Evolutionary conservation across 768 basidiomycete species (phyloP), one percentile per base, ranked within the genome.

Genomic region (Tylopilus plumbeoviolaceoides): DNA sequence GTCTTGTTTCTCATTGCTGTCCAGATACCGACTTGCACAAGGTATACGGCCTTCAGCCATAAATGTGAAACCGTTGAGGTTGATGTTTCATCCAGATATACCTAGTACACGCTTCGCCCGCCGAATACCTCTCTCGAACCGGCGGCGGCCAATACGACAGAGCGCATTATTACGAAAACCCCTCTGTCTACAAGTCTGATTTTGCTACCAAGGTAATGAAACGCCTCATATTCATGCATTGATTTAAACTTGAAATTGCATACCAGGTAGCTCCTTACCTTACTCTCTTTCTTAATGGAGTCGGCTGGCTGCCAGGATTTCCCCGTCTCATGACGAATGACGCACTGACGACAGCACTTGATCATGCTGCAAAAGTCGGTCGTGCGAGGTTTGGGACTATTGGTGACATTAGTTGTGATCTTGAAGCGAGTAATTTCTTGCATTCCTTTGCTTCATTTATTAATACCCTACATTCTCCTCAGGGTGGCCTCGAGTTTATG

Each of bases 401-500:
- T 21, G 91, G 89, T 2, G 94, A 97, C 63, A 87, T 97, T 35
- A 91, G 83, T 56, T 95, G 92, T 63, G 93, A 97, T 63, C 75
- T 91, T n/a, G 79, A 82, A 64, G 89, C 86, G 48, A 18, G 74
- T 56, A 14, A 10, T 38, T 27, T 28, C n/a, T n/a, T 2, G 27
- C 7, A 5, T 30, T 30, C 12, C 27, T 11, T 3, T 5, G 8
- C 11, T 4, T 47, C 10, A 17, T 45, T 31, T 10, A 28, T 15
- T 48, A 11, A 35, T 38, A 7, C 33, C 17, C 18, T 47, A 51
- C 33, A 33, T 33, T 15, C 14, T 33, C 33, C 14, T 12, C 21
- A 89, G 83, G 94, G 94, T 35, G 91, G 89, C 15, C 78, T 97
- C 23, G 83, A 95, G 69, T 95, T 95, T 67, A 73, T 94, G 44